Base-by-base conservation (phyloP, 192 early-diverging fungal species). In the Coemansia asiatica region DNA sequence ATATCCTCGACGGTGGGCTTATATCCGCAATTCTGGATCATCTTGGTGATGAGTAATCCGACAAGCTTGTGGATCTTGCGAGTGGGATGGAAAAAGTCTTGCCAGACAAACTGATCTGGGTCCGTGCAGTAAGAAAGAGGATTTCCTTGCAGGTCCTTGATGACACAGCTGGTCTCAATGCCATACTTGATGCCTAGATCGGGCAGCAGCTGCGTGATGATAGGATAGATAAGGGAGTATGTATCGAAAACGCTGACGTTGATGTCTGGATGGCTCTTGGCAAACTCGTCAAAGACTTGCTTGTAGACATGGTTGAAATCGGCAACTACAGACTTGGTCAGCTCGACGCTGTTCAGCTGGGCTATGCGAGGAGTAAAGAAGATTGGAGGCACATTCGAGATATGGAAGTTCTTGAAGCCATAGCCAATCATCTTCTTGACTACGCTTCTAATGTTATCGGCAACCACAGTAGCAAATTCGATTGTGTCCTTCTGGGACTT, bases 341-440 rank as follows among this genome's bases (percentile, higher is more conserved):
- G 47, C 6, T 57, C 56, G 18, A 33, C 28, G 21, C 31, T 21
- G 18, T 50, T 26, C 27, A 50, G 23, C 16, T 62, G 25, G 47
- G 55, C 56, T 16, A 65, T 47, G 16, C 33, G 29, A 19, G 63
- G 63, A 3, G 63, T 38, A 26, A 65, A 13, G 22, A 48, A 13
- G 44, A 65, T 56, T 8, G 63, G 54, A 26, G 63, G 51, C 7
- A 65, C 23, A 35, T 65, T 65, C 28, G 31, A 54, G 21, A 65
- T 46, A 13, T 51, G 35, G 63, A 65, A 65, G 22, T 46, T 44
- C 36, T 46, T 55, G 40, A 33, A 35, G 26, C 63, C 63, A 28
- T 27, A 40, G 16, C 27, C 63, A 19, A 38, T 48, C 51, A 65
- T 26, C 36, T 40, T 55, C 12, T 65, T 44, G 9, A 65, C 38